phyloP scores from a whole-genome alignment of 768 basidiomycete genomes.

The Mycena galopus region DNA sequence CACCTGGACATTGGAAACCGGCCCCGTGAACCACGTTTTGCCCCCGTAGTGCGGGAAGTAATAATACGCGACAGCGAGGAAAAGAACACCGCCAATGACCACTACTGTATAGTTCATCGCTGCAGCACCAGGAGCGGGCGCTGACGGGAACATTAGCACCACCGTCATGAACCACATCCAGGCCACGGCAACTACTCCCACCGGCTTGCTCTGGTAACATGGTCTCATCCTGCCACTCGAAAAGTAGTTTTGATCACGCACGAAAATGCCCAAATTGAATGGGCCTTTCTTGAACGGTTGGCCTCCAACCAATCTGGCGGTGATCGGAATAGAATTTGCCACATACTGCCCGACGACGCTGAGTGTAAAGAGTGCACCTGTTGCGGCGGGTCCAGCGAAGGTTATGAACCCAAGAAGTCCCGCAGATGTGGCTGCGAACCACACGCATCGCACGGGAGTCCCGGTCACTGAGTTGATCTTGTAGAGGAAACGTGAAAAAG shows the following conservation, averaged over 20 bases:
- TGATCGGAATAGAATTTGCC: background rate
- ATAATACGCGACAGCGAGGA: slow-evolving; percentile 66
- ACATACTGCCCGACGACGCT: background rate
- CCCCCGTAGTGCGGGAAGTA: slow-evolving; percentile 61
- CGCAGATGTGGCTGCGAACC: background rate
- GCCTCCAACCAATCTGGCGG: background rate
- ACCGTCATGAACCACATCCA: slow-evolving; percentile 69
- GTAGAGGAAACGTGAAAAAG: background rate
- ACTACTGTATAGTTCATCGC: slow-evolving; percentile 74
- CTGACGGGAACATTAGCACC: slow-evolving; percentile 66
- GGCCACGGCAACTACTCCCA: slow-evolving; percentile 58
- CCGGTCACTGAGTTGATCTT: background rate
- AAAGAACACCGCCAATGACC: slow-evolving; percentile 63
- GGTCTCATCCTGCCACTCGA: too few relatives aligned
- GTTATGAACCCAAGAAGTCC: background rate
- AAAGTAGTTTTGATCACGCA: background rate
- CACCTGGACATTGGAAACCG: slow-evolving; percentile 34
- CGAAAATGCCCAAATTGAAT: background rate
- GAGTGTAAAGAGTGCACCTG: background rate
- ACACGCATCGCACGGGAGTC: slow-evolving; percentile 2
- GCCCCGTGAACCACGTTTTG: slow-evolving; percentile 45
- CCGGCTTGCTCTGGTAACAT: slow-evolving; percentile 54
- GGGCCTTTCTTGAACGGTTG: background rate
- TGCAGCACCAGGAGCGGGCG: slow-evolving; percentile 50
- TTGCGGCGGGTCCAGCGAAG: background rate